A percentile compares a stretch with the other conserved stretches of the same genome.
Conservation (phyloP, 371 early-diverging fungal species). For the Syncephalastrum contaminatum region DNA sequence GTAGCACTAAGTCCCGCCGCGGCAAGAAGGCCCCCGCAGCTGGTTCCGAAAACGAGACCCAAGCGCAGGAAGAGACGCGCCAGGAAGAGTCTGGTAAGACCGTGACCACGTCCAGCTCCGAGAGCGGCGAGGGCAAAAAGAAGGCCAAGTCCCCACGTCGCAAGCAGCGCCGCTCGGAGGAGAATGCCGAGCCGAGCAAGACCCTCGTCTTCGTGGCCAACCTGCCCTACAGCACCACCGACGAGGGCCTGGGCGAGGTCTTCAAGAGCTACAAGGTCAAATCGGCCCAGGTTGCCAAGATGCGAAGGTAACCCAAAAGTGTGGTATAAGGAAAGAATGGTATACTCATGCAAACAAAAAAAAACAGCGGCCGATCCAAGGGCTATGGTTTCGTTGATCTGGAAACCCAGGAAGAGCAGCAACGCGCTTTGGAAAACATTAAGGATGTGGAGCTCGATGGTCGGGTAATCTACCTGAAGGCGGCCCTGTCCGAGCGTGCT, state of each 20-base stretch:
- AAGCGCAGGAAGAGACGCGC: not conserved
- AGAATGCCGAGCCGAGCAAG: slow-evolving; percentile 67
- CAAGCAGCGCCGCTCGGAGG: slow-evolving; percentile 13
- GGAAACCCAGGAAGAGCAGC: slow-evolving; percentile 75
- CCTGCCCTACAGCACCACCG: slow-evolving; percentile 83
- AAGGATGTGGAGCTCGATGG: slow-evolving; percentile 64
- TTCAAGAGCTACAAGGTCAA: slow-evolving; percentile 79
- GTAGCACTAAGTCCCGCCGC: slow-evolving; percentile 2
- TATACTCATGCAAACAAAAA: not conserved
- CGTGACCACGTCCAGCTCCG: not conserved
- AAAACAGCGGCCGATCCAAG: slow-evolving; percentile 66
- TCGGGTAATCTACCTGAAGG: slow-evolving; percentile 70
- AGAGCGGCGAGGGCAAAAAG: not conserved
- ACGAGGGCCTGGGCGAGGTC: slow-evolving; percentile 70
- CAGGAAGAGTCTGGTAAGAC: not conserved
- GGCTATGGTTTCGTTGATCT: slow-evolving; percentile 94
- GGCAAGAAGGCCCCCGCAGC: not conserved
- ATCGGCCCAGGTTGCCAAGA: slow-evolving; percentile 72
- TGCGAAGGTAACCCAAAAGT: slow-evolving; percentile 25
- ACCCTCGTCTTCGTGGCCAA: slow-evolving; percentile 91
- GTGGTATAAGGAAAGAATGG: not conserved
- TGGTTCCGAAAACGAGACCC: not conserved
- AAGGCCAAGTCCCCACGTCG: slow-evolving; percentile 10
- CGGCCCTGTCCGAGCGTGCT: slow-evolving; percentile 60
- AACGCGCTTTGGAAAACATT: slow-evolving; percentile 67